A percentile compares a stretch with the other conserved stretches of the same genome.
Conservation (phyloP, 1,284 basidiomycete genomes). For the Uromyces viciae-fabae region DNA sequence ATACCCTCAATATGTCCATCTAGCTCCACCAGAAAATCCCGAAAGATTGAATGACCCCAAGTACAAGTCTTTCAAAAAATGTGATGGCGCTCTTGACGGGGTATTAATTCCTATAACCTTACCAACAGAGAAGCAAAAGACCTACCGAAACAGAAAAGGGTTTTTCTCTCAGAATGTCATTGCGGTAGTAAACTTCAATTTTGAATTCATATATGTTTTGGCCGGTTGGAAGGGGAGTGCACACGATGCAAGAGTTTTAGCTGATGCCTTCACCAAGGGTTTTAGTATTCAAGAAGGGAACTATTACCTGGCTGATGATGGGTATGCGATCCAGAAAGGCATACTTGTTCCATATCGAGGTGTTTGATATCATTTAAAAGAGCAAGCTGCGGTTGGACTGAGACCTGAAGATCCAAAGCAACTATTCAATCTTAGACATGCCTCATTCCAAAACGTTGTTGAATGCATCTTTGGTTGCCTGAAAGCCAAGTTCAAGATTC, state of each 20-base stretch:
- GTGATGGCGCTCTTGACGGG: not conserved
- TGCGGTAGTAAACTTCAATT: not conserved
- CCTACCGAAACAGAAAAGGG: not conserved
- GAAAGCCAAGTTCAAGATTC: not conserved
- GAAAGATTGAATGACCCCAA: not conserved
- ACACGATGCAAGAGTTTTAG: not conserved
- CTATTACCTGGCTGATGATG: not conserved
- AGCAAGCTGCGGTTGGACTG: conserved; percentile 50
- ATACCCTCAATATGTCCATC: not conserved
- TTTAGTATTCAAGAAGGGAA: not conserved
- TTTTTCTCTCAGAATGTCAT: not conserved
- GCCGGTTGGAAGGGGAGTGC: not conserved
- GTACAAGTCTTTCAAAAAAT: not conserved
- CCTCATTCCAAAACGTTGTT: not conserved
- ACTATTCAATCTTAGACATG: not conserved
- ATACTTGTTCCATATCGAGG: conserved; percentile 54
- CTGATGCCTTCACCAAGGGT: not conserved
- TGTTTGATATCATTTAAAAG: conserved; percentile 55
- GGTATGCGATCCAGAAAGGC: not conserved
- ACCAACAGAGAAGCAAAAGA: not conserved
- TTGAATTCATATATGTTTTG: not conserved
- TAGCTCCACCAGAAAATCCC: not conserved
- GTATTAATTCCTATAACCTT: not conserved
- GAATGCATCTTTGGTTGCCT: not conserved
- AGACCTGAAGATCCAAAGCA: not conserved